Evolutionary conservation across 768 basidiomycete species (phyloP), one percentile per base, ranked within the genome.

Genomic region (Phaeolepiota aurea): DNA sequence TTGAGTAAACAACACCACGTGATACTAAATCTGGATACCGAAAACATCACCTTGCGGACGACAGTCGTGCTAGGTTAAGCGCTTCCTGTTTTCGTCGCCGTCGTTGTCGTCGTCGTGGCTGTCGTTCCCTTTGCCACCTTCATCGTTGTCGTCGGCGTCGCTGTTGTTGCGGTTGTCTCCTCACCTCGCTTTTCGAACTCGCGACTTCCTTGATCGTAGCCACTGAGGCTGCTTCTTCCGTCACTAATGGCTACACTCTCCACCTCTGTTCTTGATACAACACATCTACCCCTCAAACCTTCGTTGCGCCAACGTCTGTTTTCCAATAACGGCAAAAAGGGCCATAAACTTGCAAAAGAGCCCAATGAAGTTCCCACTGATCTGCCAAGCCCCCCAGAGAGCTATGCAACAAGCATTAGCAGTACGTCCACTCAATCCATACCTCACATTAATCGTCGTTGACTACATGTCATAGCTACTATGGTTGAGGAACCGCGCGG

Each of bases 221-320:
- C 25, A 28, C 25, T n/a, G n/a, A n/a, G 25, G 7, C 25, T n/a
- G 43, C 16, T 44, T 32, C 19, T 51, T 47, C 37, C 38, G 20
- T 33, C 28, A 30, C 34, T 15, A 5, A 35, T 35, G 33, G 37
- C 34, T 21, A 21, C 15, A 22, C 28, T 7, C 38, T 47, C 48
- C 22, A 18, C 36, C 41, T 32, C 44, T 40, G 43, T 32, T 32
- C 34, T 25, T 20, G 23, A 15, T 33, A 18, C 32, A 20, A 13
- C 42, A 18, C 25, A 23, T 32, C 21, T 36, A 25, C 38, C 48
- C 32, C 47, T 47, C 25, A 57, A 53, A 48, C 55, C 53, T 9
- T 61, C 63, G 34, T 50, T 65, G 28, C 55, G 60, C 20, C 55
- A 57, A 30, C 53, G 62, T 21, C 56, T 64, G 25, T 65, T 63